Base-by-base conservation (phyloP, 1,139 yeast species). In the Candida sojae region DNA sequence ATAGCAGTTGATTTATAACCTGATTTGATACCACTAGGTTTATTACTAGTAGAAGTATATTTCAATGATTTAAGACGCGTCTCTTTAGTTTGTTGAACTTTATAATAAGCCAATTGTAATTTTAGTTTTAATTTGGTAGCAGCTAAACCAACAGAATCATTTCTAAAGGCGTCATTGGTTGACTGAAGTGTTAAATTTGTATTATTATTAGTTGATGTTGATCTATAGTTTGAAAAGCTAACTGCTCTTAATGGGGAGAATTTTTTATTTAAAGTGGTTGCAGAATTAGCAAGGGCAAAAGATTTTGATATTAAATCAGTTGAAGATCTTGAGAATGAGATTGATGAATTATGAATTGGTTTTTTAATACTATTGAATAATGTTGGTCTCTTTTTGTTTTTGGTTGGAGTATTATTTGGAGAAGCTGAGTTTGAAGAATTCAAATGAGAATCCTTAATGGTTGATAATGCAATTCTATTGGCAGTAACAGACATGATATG, bases 41-140 rank as follows among this genome's bases (percentile, higher is more conserved):
- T 32, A 21, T 4, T 35, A 21, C 21, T 26, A 43, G 43, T 34
- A 38, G 30, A 11, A 25, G 43, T 17, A 9, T 48, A 38, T 36
- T 42, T 42, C 33, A 39, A 33, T 10, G 47, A 33, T 40, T 31
- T 30, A 21, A 38, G 43, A 30, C 40, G 47, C 23, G 47, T 42
- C 17, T 45, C 17, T 13, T 52, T 43, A 21, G 50, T 50, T 44
- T 63, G 68, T 51, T 67, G 80, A 49, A 88, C 80, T 62, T 88
- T 89, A 70, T 83, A 88, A 58, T 86, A 80, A 1, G 97, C 97
- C 57, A 89, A 70, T 60, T 84, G 87, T 36, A 90, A 75, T 58
- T 92, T 82, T 57, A 84, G 72, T 61, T 85, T 85, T 59, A 89
- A 75, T 60, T 82, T 80, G 44, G 86, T 75, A 11, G 92, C 91